Evolutionary conservation across 2,329 filamentous ascomycete species (phyloP).

Genomic region (Beauveria brongniartii): DNA sequence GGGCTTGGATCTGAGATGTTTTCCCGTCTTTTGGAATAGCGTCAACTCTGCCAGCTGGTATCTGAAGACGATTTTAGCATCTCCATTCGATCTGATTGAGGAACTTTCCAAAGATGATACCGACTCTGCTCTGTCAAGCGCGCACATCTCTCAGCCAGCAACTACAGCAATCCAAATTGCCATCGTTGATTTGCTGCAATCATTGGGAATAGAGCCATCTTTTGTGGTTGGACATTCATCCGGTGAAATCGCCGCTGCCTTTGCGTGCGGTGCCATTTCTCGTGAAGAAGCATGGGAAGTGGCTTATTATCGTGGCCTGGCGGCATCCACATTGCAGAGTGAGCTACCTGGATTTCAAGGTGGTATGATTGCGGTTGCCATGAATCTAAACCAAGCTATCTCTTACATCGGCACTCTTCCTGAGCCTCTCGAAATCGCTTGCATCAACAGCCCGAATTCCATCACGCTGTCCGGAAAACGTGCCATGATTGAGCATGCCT

Average conservation of each 20-base stretch:
- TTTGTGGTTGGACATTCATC: conserved; percentile 38
- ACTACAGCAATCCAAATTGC: conserved; percentile 36
- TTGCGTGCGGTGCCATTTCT: conserved; percentile 28
- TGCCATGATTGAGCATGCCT: conserved; percentile 23
- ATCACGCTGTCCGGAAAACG: conserved; percentile 35
- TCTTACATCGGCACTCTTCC: conserved; percentile 19
- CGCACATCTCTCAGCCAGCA: conserved; percentile 32
- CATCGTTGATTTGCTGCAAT: conserved; percentile 30
- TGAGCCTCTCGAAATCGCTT: conserved; percentile 29
- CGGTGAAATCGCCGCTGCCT: conserved; percentile 39
- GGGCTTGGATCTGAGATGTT: conserved; percentile 32
- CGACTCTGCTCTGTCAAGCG: conserved; percentile 23
- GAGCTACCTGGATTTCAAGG: conserved; percentile 24
- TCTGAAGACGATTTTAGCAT: conserved; percentile 22
- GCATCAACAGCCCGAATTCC: conserved; percentile 36
- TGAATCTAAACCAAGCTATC: conserved; percentile 22
- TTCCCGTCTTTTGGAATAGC: conserved; percentile 32
- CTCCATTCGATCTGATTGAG: conserved; percentile 26
- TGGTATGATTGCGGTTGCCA: conserved; percentile 34
- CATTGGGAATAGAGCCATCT: conserved; percentile 24
- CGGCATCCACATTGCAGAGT: conserved; percentile 22
- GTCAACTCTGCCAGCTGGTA: conserved; percentile 27
- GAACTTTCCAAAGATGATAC: conserved; percentile 25
- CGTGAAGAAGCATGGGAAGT: conserved; percentile 32
- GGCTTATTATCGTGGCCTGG: conserved; percentile 33